Conservation (phyloP, 177 flowering plant genomes). For the Tripterygium wilfordii region DNA sequence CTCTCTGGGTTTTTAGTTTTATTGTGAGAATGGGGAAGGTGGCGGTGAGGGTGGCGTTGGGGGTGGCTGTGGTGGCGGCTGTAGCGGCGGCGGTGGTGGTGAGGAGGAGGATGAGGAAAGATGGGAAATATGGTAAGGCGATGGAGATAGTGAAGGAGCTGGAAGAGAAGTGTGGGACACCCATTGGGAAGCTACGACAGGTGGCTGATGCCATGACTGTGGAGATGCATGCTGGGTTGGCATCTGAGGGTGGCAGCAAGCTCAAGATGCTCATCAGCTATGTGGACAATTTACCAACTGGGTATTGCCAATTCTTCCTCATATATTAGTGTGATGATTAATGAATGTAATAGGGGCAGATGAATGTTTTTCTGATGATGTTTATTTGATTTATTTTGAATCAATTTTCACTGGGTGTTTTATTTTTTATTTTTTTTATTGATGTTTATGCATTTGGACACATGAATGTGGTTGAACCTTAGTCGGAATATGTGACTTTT, state of each 20-base stretch:
- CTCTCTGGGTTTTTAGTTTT: neutral
- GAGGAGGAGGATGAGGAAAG: constrained; percentile 25
- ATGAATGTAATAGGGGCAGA: neutral
- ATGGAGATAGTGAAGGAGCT: constrained; percentile 37
- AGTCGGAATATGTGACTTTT: too few species aligned
- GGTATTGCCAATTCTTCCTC: constrained; percentile 13
- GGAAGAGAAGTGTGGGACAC: constrained; percentile 42
- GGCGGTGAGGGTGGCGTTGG: constrained; percentile 26
- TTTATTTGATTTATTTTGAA: too few species aligned
- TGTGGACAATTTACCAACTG: constrained; percentile 33
- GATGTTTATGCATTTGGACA: too few species aligned
- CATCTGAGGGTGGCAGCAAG: constrained; percentile 39
- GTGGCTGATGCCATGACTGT: constrained; percentile 54
- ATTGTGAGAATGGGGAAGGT: constrained; percentile 29
- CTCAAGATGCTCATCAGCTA: constrained; percentile 38
- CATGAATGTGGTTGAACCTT: too few species aligned
- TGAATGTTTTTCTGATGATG: too few species aligned
- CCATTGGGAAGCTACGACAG: constrained; percentile 26
- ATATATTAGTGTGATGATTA: neutral
- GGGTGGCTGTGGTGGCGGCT: constrained; percentile 36
- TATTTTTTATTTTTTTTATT: too few species aligned
- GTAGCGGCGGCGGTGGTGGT: constrained; percentile 33
- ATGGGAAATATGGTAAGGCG: constrained; percentile 29
- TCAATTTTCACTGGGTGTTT: too few species aligned
- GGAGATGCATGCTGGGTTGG: constrained; percentile 56